Percentiles rank a stretch among this genome's conserved stretches.
Evolutionary conservation across 2,329 filamentous ascomycete species (phyloP).

Genomic region (Purpureocillium takamizusanense): DNA sequence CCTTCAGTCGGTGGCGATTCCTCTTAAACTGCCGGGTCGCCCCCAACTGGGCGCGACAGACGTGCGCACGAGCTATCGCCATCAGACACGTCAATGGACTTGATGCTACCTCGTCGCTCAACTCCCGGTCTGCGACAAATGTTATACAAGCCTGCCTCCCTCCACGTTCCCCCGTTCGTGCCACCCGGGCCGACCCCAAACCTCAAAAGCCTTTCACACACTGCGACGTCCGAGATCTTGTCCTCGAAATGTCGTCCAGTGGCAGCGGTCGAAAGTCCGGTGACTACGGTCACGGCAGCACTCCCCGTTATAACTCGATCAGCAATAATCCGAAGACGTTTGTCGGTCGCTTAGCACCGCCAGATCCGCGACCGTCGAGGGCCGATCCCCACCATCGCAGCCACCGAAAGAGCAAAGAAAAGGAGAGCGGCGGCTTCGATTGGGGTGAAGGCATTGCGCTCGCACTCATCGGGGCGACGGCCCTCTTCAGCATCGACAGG

Average conservation of each 20-base stretch:
- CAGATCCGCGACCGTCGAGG: slow-evolving; percentile 1
- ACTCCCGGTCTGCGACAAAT: too few species aligned
- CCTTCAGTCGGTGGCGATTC: too few species aligned
- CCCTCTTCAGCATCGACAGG: slow-evolving; percentile 6
- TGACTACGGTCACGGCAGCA: neutral
- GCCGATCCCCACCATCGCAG: slow-evolving; percentile 3
- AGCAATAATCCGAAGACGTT: neutral
- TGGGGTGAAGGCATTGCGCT: slow-evolving; percentile 5
- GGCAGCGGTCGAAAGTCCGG: neutral
- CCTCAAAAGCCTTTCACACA: too few species aligned
- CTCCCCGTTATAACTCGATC: neutral
- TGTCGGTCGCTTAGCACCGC: neutral
- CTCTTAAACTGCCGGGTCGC: too few species aligned
- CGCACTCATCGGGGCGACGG: slow-evolving; percentile 5
- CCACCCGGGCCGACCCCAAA: too few species aligned
- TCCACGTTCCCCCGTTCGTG: too few species aligned
- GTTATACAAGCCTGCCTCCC: too few species aligned
- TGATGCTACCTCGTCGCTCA: too few species aligned
- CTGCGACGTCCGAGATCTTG: too few species aligned
- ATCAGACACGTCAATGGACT: too few species aligned
- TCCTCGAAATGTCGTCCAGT: neutral
- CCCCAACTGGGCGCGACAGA: too few species aligned
- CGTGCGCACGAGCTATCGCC: too few species aligned
- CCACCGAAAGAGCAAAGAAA: slow-evolving; percentile 2
- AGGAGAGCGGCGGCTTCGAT: slow-evolving; percentile 5